Conservation (phyloP, 805 yeast genomes). For the Lipomyces spencermartinsiae region DNA sequence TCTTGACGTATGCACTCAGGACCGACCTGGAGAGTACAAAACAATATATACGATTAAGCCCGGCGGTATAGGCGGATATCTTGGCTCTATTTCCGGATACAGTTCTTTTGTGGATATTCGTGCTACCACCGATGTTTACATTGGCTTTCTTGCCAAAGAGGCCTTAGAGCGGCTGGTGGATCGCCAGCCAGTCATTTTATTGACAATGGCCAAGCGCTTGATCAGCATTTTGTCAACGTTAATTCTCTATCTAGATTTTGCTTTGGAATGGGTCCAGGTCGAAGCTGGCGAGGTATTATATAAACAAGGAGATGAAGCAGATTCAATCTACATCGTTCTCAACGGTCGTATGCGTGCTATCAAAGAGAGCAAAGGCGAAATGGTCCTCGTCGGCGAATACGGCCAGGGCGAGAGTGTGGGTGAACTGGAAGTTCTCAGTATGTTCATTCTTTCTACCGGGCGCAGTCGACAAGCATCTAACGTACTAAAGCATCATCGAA, state of each 20-base stretch:
- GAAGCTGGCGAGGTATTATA: conserved; percentile 85
- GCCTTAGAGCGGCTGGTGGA: conserved; percentile 73
- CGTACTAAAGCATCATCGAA: conserved; percentile 52
- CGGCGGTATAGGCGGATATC: conserved; percentile 88
- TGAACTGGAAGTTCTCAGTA: conserved; percentile 91
- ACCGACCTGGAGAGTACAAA: conserved; percentile 31
- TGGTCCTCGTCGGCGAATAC: conserved; percentile 67
- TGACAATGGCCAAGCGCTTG: conserved; percentile 77
- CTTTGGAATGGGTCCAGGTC: conserved; percentile 92
- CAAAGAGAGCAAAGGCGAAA: conserved; percentile 32
- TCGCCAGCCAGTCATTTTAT: conserved; percentile 72
- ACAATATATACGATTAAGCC: conserved; percentile 59
- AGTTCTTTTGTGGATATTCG: conserved; percentile 75
- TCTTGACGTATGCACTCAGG: conserved; percentile 62
- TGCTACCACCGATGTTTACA: conserved; percentile 67
- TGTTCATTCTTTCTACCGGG: not conserved
- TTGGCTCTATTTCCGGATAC: conserved; percentile 80
- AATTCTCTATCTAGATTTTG: conserved; percentile 80
- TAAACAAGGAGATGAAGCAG: conserved; percentile 83
- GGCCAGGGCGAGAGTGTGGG: conserved; percentile 97
- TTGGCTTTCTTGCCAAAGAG: conserved; percentile 71
- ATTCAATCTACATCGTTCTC: conserved; percentile 86
- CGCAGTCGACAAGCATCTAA: not conserved
- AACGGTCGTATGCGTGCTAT: conserved; percentile 86
- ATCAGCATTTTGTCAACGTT: conserved; percentile 70